Conservation (phyloP, 2,329 filamentous ascomycete genomes). For the Penicillium fuscoglaucum region DNA sequence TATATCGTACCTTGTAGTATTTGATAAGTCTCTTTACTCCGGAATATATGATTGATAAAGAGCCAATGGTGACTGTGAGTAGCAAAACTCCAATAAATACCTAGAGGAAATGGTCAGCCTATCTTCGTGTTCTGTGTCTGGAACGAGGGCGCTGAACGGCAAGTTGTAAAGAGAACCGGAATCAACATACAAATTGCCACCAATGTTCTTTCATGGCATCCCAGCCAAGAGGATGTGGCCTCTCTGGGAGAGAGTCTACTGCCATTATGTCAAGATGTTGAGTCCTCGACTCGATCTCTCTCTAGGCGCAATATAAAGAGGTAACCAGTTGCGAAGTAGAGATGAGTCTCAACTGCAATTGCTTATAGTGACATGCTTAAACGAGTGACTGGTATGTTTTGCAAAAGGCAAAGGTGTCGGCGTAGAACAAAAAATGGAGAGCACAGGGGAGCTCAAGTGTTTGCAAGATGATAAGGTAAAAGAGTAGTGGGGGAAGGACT, state of each 20-base stretch:
- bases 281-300: slow-evolving; percentile 2
- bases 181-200: slow-evolving; percentile 45
- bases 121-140: slow-evolving; percentile 14
- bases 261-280: slow-evolving; percentile 24
- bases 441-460: not conserved
- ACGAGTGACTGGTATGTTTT: slow-evolving; percentile 2
- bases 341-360: not conserved
- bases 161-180: slow-evolving; percentile 9
- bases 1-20: slow-evolving; percentile 31
- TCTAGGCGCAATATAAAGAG: not conserved
- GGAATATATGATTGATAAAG: slow-evolving; percentile 33
- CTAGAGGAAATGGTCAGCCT: slow-evolving; percentile 22
- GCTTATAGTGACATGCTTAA: slow-evolving; percentile 6
- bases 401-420: not conserved
- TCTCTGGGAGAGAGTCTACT: slow-evolving; percentile 27
- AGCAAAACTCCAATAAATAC: slow-evolving; percentile 38
- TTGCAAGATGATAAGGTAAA: slow-evolving; percentile 5
- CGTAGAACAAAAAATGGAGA: not conserved
- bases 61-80: slow-evolving; percentile 31
- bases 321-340: not conserved
- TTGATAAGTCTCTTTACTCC: slow-evolving; percentile 21
- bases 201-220: slow-evolving; percentile 39
- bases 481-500: slow-evolving; percentile 4
- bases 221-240: slow-evolving; percentile 35
- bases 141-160: not conserved